A percentile compares a stretch with the other conserved stretches of the same genome.
These are phyloP conservation scores for Pythium rishiriense DNA, from an alignment of 352 stramenopile genomes.

Conservation along the genomic window DNA sequence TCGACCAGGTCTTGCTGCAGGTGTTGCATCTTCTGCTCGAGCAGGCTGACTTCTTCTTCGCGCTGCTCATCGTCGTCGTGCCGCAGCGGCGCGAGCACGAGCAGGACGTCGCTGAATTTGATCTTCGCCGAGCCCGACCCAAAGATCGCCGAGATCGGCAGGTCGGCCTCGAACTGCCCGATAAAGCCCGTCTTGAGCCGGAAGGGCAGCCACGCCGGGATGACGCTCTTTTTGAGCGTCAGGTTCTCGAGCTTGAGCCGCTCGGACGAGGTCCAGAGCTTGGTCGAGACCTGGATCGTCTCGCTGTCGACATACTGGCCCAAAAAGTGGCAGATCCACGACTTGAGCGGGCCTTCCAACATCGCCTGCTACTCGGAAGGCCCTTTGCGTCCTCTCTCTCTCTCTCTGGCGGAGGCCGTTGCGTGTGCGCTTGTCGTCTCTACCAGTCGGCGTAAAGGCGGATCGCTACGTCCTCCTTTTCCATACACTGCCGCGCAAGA, in stretches of 20 bases:
- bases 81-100: conserved; percentile 71
- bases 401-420: no score
- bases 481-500: neutral
- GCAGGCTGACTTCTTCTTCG: conserved; percentile 54
- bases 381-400: no score
- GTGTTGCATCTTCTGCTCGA: conserved; percentile 68
- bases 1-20: conserved; percentile 80
- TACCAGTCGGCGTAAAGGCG: neutral
- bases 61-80: conserved; percentile 71
- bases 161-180: conserved; percentile 79
- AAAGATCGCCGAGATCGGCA: conserved; percentile 88
- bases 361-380: conserved; percentile 32
- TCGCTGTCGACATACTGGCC: conserved; percentile 88
- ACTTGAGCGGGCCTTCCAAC: conserved; percentile 88
- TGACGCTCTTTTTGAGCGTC: conserved; percentile 79
- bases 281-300: conserved; percentile 81
- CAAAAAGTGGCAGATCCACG: conserved; percentile 83
- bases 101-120: conserved; percentile 84
- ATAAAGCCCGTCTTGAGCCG: conserved; percentile 87
- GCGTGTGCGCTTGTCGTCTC: no score
- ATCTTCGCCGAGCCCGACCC: conserved; percentile 79
- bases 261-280: conserved; percentile 88
- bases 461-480: neutral
- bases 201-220: conserved; percentile 83
- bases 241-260: conserved; percentile 87